These are phyloP conservation scores for Crithidia bombi DNA, from an alignment of 208 protist species.

Conservation along the genomic window DNA sequence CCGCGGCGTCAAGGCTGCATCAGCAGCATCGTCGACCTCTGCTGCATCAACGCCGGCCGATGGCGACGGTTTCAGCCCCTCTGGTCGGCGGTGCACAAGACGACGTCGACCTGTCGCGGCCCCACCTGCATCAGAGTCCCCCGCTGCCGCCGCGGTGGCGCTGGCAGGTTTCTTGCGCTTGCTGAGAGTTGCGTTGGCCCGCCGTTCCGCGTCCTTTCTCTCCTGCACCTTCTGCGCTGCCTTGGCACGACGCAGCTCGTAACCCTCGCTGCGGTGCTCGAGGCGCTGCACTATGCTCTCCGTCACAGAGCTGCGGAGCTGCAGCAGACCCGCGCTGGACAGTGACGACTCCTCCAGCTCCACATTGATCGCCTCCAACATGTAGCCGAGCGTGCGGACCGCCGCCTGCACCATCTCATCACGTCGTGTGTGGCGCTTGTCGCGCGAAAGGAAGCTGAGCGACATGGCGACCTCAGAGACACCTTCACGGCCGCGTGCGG, in stretches of 20 bases:
- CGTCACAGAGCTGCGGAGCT: slow-evolving; percentile 40
- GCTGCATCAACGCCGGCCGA: not conserved
- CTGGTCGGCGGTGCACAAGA: not conserved
- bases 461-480: slow-evolving; percentile 10
- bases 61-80: not conserved
- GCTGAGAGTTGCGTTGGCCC: not conserved
- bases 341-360: slow-evolving; percentile 56
- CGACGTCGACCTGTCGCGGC: slow-evolving; percentile 7
- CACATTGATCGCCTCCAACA: slow-evolving; percentile 80
- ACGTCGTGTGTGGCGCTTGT: slow-evolving; percentile 54
- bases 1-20: slow-evolving; percentile 17
- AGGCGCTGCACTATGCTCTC: slow-evolving; percentile 72
- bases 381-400: slow-evolving; percentile 57
- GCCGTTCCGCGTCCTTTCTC: slow-evolving; percentile 21
- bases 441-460: slow-evolving; percentile 13
- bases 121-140: not conserved
- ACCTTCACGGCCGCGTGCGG: slow-evolving; percentile 16
- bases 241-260: slow-evolving; percentile 39
- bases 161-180: not conserved
- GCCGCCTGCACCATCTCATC: slow-evolving; percentile 65
- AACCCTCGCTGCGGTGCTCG: slow-evolving; percentile 58
- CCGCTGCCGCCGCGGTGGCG: not conserved
- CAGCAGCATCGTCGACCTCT: slow-evolving; percentile 1
- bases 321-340: slow-evolving; percentile 40
- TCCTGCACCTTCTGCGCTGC: slow-evolving; percentile 32